These are phyloP conservation scores for Aquilaria malaccensis DNA, from an alignment of 345 rosid genomes.

Conservation along the genomic window DNA sequence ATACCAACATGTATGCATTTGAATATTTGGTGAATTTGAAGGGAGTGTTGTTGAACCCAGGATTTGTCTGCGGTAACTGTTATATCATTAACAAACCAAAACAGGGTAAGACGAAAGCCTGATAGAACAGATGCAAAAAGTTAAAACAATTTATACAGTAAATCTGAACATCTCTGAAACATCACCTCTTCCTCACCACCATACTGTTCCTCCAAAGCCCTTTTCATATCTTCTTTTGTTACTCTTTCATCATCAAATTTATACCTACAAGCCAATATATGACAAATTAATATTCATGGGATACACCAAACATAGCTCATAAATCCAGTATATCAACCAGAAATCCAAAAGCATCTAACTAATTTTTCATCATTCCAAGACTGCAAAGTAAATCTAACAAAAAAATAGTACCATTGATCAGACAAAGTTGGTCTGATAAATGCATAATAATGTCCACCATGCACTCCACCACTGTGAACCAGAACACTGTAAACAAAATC, in stretches of 20 bases:
- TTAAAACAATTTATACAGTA: no score
- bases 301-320: no score
- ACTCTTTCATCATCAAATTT: constrained; percentile 98
- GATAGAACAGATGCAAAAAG: constrained; percentile 1
- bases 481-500: constrained; percentile 64
- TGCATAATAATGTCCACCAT: constrained; percentile 98
- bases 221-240: constrained; percentile 86
- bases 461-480: constrained; percentile 97
- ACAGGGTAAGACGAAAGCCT: constrained; percentile 12
- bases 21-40: constrained; percentile 90
- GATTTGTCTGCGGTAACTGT: constrained; percentile 88
- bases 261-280: constrained; percentile 46
- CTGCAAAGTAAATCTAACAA: background rate
- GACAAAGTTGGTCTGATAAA: constrained; percentile 92
- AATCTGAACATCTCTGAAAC: constrained; percentile 1
- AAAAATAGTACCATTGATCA: constrained; percentile 56
- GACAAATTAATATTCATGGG: background rate
- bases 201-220: constrained; percentile 95
- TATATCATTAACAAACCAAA: constrained; percentile 19
- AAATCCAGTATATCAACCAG: no score
- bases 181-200: constrained; percentile 98
- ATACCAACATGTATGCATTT: constrained; percentile 99
- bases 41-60: constrained; percentile 88
- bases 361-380: background rate
- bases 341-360: no score